A percentile compares a stretch with the other conserved stretches of the same genome.
These are phyloP conservation scores for Perilla frutescens DNA, from an alignment of 257 asterid species.

Conservation along the genomic window DNA sequence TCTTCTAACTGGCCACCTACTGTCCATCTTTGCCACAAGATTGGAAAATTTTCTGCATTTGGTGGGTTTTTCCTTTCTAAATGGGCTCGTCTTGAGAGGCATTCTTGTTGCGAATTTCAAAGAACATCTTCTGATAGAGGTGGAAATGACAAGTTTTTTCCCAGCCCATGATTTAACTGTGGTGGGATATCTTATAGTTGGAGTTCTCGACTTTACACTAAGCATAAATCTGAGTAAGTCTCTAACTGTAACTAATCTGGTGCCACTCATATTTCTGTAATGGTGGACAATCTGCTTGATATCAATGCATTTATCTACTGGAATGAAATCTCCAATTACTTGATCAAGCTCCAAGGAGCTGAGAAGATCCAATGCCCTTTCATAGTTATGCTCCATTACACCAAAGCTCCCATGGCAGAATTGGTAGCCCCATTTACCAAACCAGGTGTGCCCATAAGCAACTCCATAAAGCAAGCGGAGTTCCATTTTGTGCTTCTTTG, in stretches of 20 bases:
- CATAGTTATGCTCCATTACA: constrained; percentile 71
- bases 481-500: constrained; percentile 77
- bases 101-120: constrained; percentile 37
- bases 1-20: constrained; percentile 89
- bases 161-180: constrained; percentile 27
- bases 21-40: constrained; percentile 73
- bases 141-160: neutral
- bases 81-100: constrained; percentile 35
- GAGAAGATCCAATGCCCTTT: constrained; percentile 61
- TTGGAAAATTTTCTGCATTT: constrained; percentile 71
- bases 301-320: constrained; percentile 39
- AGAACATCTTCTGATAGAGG: constrained; percentile 38
- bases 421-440: constrained; percentile 86
- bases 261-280: constrained; percentile 66
- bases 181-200: constrained; percentile 34
- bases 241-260: constrained; percentile 54
- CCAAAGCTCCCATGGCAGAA: constrained; percentile 92
- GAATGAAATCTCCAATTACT: constrained; percentile 51
- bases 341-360: constrained; percentile 74
- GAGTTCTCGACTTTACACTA: constrained; percentile 46
- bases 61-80: constrained; percentile 46
- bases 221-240: constrained; percentile 83
- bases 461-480: constrained; percentile 81
- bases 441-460: constrained; percentile 93
- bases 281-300: constrained; percentile 55